Evolutionary conservation across 2,329 filamentous ascomycete genomes (phyloP).

Genomic region (Pseudogymnoascus sp.): DNA sequence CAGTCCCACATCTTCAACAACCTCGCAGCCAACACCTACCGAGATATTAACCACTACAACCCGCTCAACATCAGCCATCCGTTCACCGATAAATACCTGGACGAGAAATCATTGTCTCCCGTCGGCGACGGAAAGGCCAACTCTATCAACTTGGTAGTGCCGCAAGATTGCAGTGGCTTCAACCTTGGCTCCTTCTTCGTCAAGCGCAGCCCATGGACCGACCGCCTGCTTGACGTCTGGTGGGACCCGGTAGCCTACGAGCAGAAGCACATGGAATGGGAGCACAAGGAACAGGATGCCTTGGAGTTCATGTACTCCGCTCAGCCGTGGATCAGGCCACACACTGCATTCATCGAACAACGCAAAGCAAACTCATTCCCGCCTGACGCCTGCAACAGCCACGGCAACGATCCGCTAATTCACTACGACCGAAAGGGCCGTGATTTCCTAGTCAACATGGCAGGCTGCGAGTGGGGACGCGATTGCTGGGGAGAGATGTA

Average conservation of each 20-base stretch:
- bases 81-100: slow-evolving; percentile 66
- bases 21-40: slow-evolving; percentile 69
- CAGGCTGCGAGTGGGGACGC: slow-evolving; percentile 90
- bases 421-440: slow-evolving; percentile 82
- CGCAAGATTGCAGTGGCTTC: slow-evolving; percentile 93
- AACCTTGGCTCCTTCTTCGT: slow-evolving; percentile 96
- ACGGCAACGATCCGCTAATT: slow-evolving; percentile 65
- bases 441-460: slow-evolving; percentile 98
- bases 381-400: slow-evolving; percentile 76
- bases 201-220: slow-evolving; percentile 78
- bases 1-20: slow-evolving; percentile 86
- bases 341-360: slow-evolving; percentile 83
- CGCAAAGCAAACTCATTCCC: slow-evolving; percentile 94
- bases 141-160: slow-evolving; percentile 81
- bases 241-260: slow-evolving; percentile 98
- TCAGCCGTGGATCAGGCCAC: slow-evolving; percentile 87
- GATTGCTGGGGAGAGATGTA: slow-evolving; percentile 99
- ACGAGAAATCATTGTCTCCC: slow-evolving; percentile 63
- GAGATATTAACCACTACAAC: slow-evolving; percentile 95
- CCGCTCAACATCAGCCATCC: slow-evolving; percentile 91
- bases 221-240: slow-evolving; percentile 89
- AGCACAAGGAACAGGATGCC: slow-evolving; percentile 96
- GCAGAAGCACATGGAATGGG: slow-evolving; percentile 98
- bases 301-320: slow-evolving; percentile 85
- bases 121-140: slow-evolving; percentile 69